Evolutionary conservation across 495 filamentous ascomycete species (phyloP), one percentile per base, ranked within the genome.

Genomic region (Xeromyces bisporus): DNA sequence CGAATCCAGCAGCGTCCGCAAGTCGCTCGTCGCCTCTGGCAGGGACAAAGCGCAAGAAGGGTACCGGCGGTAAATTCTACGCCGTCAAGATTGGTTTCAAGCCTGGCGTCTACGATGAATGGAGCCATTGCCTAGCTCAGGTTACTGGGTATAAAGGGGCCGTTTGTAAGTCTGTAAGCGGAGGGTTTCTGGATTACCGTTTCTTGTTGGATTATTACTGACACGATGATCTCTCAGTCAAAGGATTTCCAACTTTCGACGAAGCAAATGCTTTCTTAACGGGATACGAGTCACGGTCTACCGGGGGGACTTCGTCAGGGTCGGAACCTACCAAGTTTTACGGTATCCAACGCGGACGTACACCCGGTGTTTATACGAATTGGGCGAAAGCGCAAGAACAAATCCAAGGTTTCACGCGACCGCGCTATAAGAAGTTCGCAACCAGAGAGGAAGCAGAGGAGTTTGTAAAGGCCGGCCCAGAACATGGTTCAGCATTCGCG

Each of bases 331-430:
- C 53, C 7, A 42, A 56, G 44, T 96, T 72, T 48, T 97, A 97
- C 43, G 89, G 69, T 6, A 77, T 97, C n/a, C 82, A 75, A 25
- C 66, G 69, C 34, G 89, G 89, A 26, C 66, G 71, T 34, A 58
- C 64, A n/a, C 80, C 86, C 0, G 87, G 89, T 3, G 76, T 97
- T 2, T 97, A 93, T 52, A 79, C 75, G 3, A 73, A 86, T 33
- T 97, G 86, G 86, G 47, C 63, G n/a, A 66, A 65, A 15, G 83
- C 78, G 2, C 67, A 80, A 38, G 60, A 73, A 33, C 79, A 89
- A 34, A 83, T 93, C 18, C 69, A 58, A 4, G 83, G 81, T 3
- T 77, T 71, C 47, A 75, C 73, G 35, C 71, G 71, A 10, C 81
- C 84, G 11, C 84, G 84, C 40, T 81, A 79, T 46, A 79, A 78